Percentiles rank a stretch among this genome's conserved stretches.
phyloP scores from a whole-genome alignment of 768 basidiomycete species.

The Hypholoma fasciculare region DNA sequence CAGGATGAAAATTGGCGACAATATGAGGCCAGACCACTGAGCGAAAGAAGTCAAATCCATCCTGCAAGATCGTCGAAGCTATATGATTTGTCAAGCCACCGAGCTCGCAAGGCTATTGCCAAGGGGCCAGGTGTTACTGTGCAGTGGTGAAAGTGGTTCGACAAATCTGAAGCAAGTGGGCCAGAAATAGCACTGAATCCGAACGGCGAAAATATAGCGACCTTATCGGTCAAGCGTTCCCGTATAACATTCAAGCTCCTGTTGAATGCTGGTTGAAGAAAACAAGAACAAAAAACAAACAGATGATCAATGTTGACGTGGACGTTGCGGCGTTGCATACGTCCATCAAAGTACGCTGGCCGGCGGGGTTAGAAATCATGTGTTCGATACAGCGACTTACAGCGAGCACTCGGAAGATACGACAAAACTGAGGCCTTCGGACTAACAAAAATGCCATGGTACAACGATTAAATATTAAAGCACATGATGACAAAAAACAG shows the following conservation, averaged over 20 bases:
- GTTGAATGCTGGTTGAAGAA: too few species aligned
- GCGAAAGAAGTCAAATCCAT: slow-evolving; percentile 5
- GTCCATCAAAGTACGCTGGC: neutral
- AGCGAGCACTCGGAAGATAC: neutral
- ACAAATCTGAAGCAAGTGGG: neutral
- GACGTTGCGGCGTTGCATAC: neutral
- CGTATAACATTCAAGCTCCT: too few species aligned
- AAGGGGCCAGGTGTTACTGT: neutral
- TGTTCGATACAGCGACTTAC: too few species aligned
- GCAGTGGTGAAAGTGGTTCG: neutral
- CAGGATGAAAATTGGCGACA: slow-evolving; percentile 16
- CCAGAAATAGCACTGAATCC: neutral
- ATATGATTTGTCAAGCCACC: neutral
- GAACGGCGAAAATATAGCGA: neutral
- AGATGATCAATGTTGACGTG: too few species aligned
- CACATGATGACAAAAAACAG: slow-evolving; percentile 3
- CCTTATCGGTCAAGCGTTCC: too few species aligned
- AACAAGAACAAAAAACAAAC: too few species aligned
- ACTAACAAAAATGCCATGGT: neutral
- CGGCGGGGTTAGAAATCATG: too few species aligned
- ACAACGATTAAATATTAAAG: slow-evolving; percentile 13
- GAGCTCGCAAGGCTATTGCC: neutral
- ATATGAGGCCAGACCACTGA: slow-evolving; percentile 6
- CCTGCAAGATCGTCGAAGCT: neutral
- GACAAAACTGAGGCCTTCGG: too few species aligned